These are phyloP conservation scores for Stagonosporopsis chrysanthemi DNA, from an alignment of 2,329 filamentous ascomycete species.

Conservation along the genomic window DNA sequence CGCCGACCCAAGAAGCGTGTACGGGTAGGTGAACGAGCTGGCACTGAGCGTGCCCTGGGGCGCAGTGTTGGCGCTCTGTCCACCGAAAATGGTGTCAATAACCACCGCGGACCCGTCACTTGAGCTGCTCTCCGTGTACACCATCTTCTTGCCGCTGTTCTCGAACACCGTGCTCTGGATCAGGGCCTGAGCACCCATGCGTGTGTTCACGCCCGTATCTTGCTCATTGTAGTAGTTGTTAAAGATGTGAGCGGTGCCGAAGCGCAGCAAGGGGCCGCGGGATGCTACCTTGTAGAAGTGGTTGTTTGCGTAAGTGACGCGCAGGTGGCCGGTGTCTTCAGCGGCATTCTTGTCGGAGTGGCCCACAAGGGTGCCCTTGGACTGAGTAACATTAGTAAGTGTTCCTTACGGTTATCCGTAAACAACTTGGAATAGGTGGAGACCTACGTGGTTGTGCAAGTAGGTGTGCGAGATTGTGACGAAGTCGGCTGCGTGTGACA, in stretches of 20 bases:
- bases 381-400: slow-evolving; percentile 33
- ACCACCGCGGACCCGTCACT: slow-evolving; percentile 52
- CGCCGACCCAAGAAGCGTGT: slow-evolving; percentile 59
- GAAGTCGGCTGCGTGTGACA: slow-evolving; percentile 68
- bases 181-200: slow-evolving; percentile 52
- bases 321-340: slow-evolving; percentile 65
- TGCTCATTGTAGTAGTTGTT: slow-evolving; percentile 55
- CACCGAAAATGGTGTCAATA: slow-evolving; percentile 52
- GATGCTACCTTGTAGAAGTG: slow-evolving; percentile 69
- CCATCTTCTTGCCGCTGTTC: slow-evolving; percentile 63
- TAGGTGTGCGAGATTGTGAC: slow-evolving; percentile 62
- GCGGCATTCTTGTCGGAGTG: slow-evolving; percentile 65
- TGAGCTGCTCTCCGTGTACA: slow-evolving; percentile 62
- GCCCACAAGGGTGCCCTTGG: slow-evolving; percentile 65
- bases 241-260: slow-evolving; percentile 69
- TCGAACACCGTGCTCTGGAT: slow-evolving; percentile 61
- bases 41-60: slow-evolving; percentile 58
- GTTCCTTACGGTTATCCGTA: neutral
- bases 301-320: slow-evolving; percentile 72
- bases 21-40: slow-evolving; percentile 58
- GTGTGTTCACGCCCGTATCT: slow-evolving; percentile 50
- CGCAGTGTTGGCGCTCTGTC: slow-evolving; percentile 57
- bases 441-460: slow-evolving; percentile 59
- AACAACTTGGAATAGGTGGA: neutral
- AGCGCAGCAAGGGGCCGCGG: slow-evolving; percentile 67